phyloP scores from a whole-genome alignment of 495 filamentous ascomycete species.

The Aspergillus avenaceus region DNA sequence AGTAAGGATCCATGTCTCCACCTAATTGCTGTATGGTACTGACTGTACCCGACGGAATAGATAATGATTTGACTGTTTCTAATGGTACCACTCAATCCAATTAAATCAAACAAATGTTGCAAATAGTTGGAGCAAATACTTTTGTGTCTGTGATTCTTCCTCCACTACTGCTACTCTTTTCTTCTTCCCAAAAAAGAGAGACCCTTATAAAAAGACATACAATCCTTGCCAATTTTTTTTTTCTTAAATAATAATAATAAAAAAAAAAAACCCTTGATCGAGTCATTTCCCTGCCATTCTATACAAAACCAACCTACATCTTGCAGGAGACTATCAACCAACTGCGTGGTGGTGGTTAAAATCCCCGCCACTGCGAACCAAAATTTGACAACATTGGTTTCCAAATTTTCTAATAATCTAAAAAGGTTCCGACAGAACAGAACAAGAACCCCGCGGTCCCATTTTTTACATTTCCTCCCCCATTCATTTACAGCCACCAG shows the following conservation, averaged over 20 bases:
- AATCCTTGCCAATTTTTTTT: too few species aligned
- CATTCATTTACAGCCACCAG: neutral
- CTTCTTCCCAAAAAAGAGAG: too few species aligned
- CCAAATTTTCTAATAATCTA: neutral
- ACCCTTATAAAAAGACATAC: too few species aligned
- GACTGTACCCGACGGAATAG: neutral
- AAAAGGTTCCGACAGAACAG: neutral
- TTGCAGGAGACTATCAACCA: neutral
- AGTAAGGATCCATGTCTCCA: neutral
- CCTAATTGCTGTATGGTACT: neutral
- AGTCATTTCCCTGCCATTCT: neutral
- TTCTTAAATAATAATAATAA: too few species aligned
- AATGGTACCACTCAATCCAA: neutral
- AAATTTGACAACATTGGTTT: neutral
- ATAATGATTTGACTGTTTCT: neutral
- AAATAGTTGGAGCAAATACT: too few species aligned
- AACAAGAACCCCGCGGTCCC: neutral
- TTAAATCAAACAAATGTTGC: too few species aligned
- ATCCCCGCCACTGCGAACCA: slow-evolving; percentile 3
- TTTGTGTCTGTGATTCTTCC: neutral
- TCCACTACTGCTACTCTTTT: neutral
- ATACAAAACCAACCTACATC: neutral
- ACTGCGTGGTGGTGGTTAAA: neutral
- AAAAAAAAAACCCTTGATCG: too few species aligned
- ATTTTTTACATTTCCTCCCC: neutral